These are phyloP conservation scores for Sphagnum contortum DNA, from an alignment of 225 moss, liverwort and hornwort genomes.

Conservation along the genomic window DNA sequence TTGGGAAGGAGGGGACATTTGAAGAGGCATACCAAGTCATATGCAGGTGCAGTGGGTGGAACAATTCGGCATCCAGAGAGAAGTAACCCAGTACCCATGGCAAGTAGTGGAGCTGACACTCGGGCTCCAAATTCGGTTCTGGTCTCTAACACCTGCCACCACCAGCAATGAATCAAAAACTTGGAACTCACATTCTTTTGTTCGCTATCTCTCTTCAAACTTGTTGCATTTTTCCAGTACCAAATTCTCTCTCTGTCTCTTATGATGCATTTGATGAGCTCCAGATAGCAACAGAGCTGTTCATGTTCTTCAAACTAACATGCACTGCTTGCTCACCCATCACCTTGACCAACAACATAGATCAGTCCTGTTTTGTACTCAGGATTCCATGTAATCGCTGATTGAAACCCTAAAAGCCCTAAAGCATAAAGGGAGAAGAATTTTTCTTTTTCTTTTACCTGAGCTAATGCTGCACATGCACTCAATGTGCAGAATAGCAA, in stretches of 20 bases:
- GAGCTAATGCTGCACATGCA: slow-evolving; percentile 73
- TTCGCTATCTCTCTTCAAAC: not conserved
- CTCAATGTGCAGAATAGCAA: slow-evolving; percentile 65
- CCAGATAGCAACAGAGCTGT: too few relatives aligned
- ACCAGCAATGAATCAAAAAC: not conserved
- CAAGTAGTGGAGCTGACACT: slow-evolving; percentile 80
- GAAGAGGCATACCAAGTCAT: slow-evolving; percentile 49
- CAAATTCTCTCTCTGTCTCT: not conserved
- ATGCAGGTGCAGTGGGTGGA: slow-evolving; percentile 65
- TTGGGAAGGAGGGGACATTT: not conserved
- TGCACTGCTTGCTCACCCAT: not conserved
- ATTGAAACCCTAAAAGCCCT: too few relatives aligned
- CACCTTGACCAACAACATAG: not conserved
- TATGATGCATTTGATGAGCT: too few relatives aligned
- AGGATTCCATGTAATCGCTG: not conserved
- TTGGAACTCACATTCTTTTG: not conserved
- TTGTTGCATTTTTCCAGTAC: not conserved
- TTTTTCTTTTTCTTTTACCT: slow-evolving; percentile 26
- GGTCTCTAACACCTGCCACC: slow-evolving; percentile 57
- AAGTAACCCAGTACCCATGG: slow-evolving; percentile 68
- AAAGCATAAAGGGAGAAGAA: not conserved
- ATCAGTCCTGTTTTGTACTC: not conserved
- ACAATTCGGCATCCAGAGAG: slow-evolving; percentile 59
- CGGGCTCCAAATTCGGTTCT: slow-evolving; percentile 68
- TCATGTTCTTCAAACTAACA: not conserved